Conservation (phyloP, 192 early-diverging fungal genomes). For the Rhizoclosmatium globosum region DNA sequence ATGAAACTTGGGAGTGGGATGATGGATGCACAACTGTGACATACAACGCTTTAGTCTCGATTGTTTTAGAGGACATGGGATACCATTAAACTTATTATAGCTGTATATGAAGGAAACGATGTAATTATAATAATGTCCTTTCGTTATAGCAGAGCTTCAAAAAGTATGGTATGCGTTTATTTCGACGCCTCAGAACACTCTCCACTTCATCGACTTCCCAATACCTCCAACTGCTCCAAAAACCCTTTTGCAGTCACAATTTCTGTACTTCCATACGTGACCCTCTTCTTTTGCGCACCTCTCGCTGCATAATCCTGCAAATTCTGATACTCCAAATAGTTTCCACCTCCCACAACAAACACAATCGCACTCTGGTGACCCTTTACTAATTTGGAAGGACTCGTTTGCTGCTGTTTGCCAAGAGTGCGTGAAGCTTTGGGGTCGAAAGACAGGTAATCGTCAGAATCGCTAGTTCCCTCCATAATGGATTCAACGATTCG, state of each 20-base stretch:
- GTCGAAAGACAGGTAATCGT: conserved; percentile 91
- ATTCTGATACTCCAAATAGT: conserved; percentile 98
- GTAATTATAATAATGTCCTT: too few species aligned
- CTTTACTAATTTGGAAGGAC: not conserved
- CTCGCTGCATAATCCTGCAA: conserved; percentile 80
- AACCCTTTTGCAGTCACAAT: conserved; percentile 83
- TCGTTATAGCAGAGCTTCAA: too few species aligned
- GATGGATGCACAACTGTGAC: too few species aligned
- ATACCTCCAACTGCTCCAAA: conserved; percentile 76
- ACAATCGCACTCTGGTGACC: conserved; percentile 92
- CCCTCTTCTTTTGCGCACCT: conserved; percentile 70
- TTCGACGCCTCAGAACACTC: too few species aligned
- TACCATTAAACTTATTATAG: too few species aligned
- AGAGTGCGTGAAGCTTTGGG: conserved; percentile 67
- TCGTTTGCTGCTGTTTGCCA: not conserved
- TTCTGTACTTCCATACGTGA: conserved; percentile 95
- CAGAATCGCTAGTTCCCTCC: conserved; percentile 67
- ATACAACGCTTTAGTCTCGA: too few species aligned
- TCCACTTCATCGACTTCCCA: conserved; percentile 52
- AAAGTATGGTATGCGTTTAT: too few species aligned
- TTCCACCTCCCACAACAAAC: conserved; percentile 97
- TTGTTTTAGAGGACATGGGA: too few species aligned
- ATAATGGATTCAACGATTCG: conserved; percentile 87
- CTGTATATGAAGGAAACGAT: too few species aligned
- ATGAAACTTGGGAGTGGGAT: not conserved